Conservation (phyloP, 257 asterid species). For the Rhazya stricta region DNA sequence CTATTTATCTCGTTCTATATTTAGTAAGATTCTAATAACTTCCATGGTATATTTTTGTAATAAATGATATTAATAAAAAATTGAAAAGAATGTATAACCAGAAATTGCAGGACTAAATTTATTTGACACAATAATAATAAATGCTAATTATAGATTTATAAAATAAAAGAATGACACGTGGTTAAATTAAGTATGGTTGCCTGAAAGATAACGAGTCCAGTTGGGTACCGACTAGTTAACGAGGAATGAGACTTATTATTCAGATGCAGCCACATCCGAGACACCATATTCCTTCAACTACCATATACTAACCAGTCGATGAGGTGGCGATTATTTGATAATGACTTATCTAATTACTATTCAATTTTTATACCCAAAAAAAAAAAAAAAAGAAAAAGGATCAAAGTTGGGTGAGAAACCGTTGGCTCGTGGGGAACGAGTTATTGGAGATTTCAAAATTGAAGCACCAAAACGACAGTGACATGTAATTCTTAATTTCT, state of each 20-base stretch:
- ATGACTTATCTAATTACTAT: constrained; percentile 2
- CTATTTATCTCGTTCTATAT: too few relatives aligned
- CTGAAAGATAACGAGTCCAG: not conserved
- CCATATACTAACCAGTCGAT: not conserved
- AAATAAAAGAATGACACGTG: constrained; percentile 14
- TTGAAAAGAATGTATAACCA: constrained; percentile 1
- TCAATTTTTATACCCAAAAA: not conserved
- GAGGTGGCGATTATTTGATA: constrained; percentile 15
- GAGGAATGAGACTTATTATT: constrained; percentile 6
- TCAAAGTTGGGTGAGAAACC: constrained; percentile 6
- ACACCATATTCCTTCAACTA: constrained; percentile 5
- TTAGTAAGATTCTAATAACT: too few relatives aligned
- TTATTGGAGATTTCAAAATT: not conserved
- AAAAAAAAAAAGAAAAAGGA: not conserved
- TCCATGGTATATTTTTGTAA: too few relatives aligned
- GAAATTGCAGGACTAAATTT: constrained; percentile 16
- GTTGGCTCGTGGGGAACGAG: constrained; percentile 17
- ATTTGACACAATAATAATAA: constrained; percentile 1
- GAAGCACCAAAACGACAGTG: not conserved
- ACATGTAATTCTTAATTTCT: not conserved
- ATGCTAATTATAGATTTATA: not conserved
- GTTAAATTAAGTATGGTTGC: not conserved
- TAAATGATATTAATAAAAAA: too few relatives aligned
- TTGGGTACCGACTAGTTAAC: constrained; percentile 24
- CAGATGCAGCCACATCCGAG: not conserved